Evolutionary conservation across 2,329 filamentous ascomycete genomes (phyloP), one percentile per base, ranked within the genome.

Genomic region (Phialocephala subalpina): DNA sequence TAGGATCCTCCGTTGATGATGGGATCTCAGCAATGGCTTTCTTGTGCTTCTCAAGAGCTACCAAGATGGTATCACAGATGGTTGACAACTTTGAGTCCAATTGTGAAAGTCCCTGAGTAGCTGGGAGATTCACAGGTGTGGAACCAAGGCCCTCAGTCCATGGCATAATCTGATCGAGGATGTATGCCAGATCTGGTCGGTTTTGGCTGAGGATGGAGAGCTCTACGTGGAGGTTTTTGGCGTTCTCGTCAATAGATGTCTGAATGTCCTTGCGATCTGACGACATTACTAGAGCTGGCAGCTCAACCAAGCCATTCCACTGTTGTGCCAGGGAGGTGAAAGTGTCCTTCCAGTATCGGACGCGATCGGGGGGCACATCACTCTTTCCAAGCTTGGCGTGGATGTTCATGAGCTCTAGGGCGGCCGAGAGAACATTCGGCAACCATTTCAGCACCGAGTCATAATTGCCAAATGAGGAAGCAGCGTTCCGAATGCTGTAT

Each of bases 1-100:
- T 82, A 0, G 82, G 73, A 52, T 91, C 87, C 38, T 92, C 88
- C 1, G 82, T 81, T 1, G 89, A 86, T 4, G 78, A 76, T 1
- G 90, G 88, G 1, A 90, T 79, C 3, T 82, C 81, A 12, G 81
- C 78, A 9, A 87, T 80, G 2, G 83, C 79, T 67, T 86, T 86
- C 65, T 87, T 86, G 55, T 91, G 84, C 69, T 90, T 87, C 77
- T 97, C 93, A 57, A 97, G 84, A 0, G 92, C 90, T 40, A 95
- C 91, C 1, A 97, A 87, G 33, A 95, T 86, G 58, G 87, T 87
- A 77, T 97, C 92, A 56, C 90, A 86, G n/a, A 91, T 82, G 0
- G 79, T 85, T 42, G 92, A 86, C 1, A 93, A 78, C 3, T 83
- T 81, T 16, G 83, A 79, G 49, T 88, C 86, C 53, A 94, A 85